Evolutionary conservation across 129 eudicot genomes (phyloP).

Genomic region (Kitagawia praeruptora): DNA sequence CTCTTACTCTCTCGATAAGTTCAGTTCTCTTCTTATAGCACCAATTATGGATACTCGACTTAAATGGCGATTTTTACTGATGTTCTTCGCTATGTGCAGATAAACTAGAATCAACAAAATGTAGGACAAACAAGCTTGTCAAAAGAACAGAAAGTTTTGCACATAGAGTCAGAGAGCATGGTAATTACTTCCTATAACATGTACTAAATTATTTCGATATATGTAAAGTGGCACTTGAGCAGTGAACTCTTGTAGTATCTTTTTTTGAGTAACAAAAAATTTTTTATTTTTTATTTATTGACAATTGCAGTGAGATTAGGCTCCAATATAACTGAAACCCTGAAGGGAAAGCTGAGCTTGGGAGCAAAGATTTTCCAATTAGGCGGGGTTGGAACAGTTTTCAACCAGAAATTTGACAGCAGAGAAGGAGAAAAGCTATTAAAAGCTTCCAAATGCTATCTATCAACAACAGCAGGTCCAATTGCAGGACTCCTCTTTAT

Average conservation of each 20-base stretch:
- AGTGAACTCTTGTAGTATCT: not conserved
- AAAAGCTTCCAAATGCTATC: slow-evolving; percentile 18
- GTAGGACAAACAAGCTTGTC: slow-evolving; percentile 11
- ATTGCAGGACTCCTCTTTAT: slow-evolving; percentile 21
- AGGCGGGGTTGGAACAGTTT: slow-evolving; percentile 7
- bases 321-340: slow-evolving; percentile 11
- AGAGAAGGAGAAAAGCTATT: slow-evolving; percentile 12
- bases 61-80: not conserved
- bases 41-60: not conserved
- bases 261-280: not conserved
- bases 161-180: not conserved
- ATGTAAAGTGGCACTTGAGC: not conserved
- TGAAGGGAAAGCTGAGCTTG: slow-evolving; percentile 20
- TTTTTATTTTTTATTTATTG: not conserved
- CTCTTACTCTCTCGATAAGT: not conserved
- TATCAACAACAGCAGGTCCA: slow-evolving; percentile 22
- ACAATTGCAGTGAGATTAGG: slow-evolving; percentile 12
- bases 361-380: slow-evolving; percentile 18
- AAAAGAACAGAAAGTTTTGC: not conserved
- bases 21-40: not conserved
- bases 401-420: slow-evolving; percentile 4
- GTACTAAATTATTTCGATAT: not conserved
- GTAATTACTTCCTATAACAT: not conserved
- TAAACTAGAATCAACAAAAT: not conserved
- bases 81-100: not conserved